A percentile compares a stretch with the other conserved stretches of the same genome.
These are phyloP conservation scores for Leccinum pallidistipes DNA, from an alignment of 1,284 basidiomycete genomes.

Conservation along the genomic window DNA sequence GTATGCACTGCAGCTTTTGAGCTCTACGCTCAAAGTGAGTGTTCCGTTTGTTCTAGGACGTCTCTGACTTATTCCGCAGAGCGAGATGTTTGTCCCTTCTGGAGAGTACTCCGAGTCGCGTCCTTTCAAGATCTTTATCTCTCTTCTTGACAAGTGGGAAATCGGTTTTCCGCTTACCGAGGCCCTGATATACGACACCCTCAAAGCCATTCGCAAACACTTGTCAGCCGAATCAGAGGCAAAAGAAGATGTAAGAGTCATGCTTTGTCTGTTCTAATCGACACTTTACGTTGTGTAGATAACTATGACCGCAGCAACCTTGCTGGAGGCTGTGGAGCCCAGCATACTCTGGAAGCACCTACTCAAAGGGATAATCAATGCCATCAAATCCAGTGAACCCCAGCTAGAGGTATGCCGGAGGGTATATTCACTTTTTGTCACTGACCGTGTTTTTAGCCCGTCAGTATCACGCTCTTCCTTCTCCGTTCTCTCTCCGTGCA, in stretches of 20 bases:
- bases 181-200: constrained; percentile 75
- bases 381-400: constrained; percentile 47
- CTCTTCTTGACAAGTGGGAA: constrained; percentile 96
- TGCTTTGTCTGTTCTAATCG: constrained; percentile 9
- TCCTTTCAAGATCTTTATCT: constrained; percentile 95
- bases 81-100: constrained; percentile 72
- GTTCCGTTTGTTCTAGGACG: neutral
- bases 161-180: constrained; percentile 85
- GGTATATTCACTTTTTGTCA: neutral
- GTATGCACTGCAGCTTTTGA: constrained; percentile 70
- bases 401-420: constrained; percentile 45
- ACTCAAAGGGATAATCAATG: constrained; percentile 52
- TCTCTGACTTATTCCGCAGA: constrained; percentile 37
- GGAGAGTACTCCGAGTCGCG: constrained; percentile 74
- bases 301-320: constrained; percentile 80
- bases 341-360: constrained; percentile 84
- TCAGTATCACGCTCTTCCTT: constrained; percentile 67
- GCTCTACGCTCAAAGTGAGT: constrained; percentile 63
- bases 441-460: constrained; percentile 44
- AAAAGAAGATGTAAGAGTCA: constrained; percentile 60
- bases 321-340: constrained; percentile 94
- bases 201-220: constrained; percentile 67
- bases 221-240: constrained; percentile 50
- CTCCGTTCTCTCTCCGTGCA: constrained; percentile 69
- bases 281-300: constrained; percentile 46